Evolutionary conservation across 2,329 filamentous ascomycete genomes (phyloP).

Genomic region (Chrysoporthe puriensis): DNA sequence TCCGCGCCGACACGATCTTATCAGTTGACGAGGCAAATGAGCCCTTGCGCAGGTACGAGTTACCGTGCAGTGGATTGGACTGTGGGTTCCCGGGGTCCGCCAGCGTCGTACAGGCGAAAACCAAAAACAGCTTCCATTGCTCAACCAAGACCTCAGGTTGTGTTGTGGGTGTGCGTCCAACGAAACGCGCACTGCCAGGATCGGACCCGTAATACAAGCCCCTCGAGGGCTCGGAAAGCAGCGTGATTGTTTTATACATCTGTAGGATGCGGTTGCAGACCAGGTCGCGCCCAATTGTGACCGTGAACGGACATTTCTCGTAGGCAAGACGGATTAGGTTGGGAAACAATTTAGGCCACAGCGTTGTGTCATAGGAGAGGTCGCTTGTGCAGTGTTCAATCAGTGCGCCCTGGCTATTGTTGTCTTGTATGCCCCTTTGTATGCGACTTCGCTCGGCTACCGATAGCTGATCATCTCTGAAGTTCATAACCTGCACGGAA

Average conservation of each 20-base stretch:
- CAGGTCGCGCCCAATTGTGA: constrained; percentile 86
- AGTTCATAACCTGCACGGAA: constrained; percentile 84
- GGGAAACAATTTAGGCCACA: constrained; percentile 98
- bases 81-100: constrained; percentile 76
- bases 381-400: constrained; percentile 96
- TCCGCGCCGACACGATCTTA: constrained; percentile 85
- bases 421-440: constrained; percentile 85
- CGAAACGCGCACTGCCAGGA: constrained; percentile 55
- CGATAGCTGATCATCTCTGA: constrained; percentile 88
- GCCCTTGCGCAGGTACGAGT: constrained; percentile 79
- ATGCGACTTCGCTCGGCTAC: constrained; percentile 91
- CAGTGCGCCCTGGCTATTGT: constrained; percentile 80
- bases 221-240: constrained; percentile 73
- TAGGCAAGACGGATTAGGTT: constrained; percentile 90
- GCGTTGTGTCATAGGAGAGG: constrained; percentile 87
- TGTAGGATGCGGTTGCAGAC: constrained; percentile 91
- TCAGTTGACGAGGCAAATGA: constrained; percentile 71
- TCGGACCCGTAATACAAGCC: constrained; percentile 67
- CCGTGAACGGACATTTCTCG: constrained; percentile 87
- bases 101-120: constrained; percentile 95
- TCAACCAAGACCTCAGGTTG: constrained; percentile 89
- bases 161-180: constrained; percentile 64
- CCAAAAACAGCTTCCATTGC: constrained; percentile 96
- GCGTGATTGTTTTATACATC: constrained; percentile 84
- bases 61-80: constrained; percentile 57